Evolutionary conservation across 768 basidiomycete species (phyloP), one percentile per base, ranked within the genome.

Genomic region (Serendipita sp.): DNA sequence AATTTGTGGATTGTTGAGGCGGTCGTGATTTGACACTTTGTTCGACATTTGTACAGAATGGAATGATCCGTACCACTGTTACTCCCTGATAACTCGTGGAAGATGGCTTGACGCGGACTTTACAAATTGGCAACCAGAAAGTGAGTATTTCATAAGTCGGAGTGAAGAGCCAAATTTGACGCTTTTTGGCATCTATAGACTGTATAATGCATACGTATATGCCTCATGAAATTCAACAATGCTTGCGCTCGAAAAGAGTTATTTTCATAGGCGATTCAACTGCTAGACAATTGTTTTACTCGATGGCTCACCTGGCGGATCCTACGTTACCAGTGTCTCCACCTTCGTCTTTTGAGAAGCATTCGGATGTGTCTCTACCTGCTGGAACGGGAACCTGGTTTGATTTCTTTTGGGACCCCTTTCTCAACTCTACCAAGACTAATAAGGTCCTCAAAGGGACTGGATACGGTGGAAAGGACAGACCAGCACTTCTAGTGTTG

Each of bases 251-350:
- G 3, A 77, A 81, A 67, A 80, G 79, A 5, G 75, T 91, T 44
- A 77, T 87, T 45, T 95, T 95, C 71, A 76, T 89, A 47, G 92
- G 92, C 18, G 92, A 96, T 73, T 93, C 90, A 16, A 82, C 87
- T 38, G 86, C 89, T 13, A 78, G 92, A 56, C 79, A 81, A 64
- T 77, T 93, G 15, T 95, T 87, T 75, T 93, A 88, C 72, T 82
- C 88, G 63, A 77, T 86, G 58, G 81, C 83, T 10, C 79, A 85
- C 65, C 69, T 79, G 46, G 72, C 88, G 16, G 89, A 91, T 71
- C 71, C 78, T 1, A 74, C 73, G 4, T 75, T 86, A 16, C 84
- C 84, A 15, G 76, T 73, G 30, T 74, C 74, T 41, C 83, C 80
- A 48, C 73, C 79, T 11, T 74, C 83, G 66, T 80, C 83, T 52